A percentile compares a stretch with the other conserved stretches of the same genome.
These are phyloP conservation scores for Neocucurbitaria cava DNA, from an alignment of 2,329 filamentous ascomycete genomes.

Conservation along the genomic window DNA sequence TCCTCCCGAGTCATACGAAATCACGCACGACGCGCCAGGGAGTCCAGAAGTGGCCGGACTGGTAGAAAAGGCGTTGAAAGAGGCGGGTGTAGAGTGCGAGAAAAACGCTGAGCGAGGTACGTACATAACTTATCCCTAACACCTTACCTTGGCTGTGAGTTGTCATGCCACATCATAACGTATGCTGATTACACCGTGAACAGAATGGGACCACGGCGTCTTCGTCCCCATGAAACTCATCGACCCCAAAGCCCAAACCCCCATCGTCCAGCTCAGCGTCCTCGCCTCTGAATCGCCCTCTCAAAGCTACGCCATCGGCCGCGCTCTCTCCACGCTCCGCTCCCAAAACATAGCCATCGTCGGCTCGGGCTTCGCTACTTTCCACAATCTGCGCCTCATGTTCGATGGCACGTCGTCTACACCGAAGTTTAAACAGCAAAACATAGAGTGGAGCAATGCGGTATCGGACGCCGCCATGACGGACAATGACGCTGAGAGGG, in stretches of 20 bases:
- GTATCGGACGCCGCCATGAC: slow-evolving; percentile 53
- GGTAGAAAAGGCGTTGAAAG: slow-evolving; percentile 55
- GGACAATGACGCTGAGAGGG: slow-evolving; percentile 46
- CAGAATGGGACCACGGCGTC: slow-evolving; percentile 67
- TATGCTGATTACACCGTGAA: background rate
- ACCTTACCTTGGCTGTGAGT: background rate
- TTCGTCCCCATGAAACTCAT: slow-evolving; percentile 65
- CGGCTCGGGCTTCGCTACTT: slow-evolving; percentile 66
- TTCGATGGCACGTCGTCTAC: slow-evolving; percentile 38
- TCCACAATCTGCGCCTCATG: slow-evolving; percentile 63
- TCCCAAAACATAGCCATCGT: slow-evolving; percentile 63
- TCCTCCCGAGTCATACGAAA: slow-evolving; percentile 61
- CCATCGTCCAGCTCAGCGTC: slow-evolving; percentile 65
- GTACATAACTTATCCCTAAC: background rate
- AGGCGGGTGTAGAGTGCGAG: slow-evolving; percentile 53
- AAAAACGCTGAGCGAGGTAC: slow-evolving; percentile 44
- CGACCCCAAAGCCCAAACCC: slow-evolving; percentile 59
- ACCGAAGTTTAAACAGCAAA: slow-evolving; percentile 40
- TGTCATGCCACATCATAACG: too few relatives aligned
- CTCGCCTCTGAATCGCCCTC: slow-evolving; percentile 60
- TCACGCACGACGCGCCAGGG: slow-evolving; percentile 65
- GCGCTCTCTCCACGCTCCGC: slow-evolving; percentile 59
- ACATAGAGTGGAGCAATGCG: slow-evolving; percentile 56
- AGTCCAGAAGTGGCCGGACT: slow-evolving; percentile 61
- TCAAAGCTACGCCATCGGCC: slow-evolving; percentile 60